Conservation (phyloP, 2,329 filamentous ascomycete genomes). For the Pseudogymnoascus sp. region DNA sequence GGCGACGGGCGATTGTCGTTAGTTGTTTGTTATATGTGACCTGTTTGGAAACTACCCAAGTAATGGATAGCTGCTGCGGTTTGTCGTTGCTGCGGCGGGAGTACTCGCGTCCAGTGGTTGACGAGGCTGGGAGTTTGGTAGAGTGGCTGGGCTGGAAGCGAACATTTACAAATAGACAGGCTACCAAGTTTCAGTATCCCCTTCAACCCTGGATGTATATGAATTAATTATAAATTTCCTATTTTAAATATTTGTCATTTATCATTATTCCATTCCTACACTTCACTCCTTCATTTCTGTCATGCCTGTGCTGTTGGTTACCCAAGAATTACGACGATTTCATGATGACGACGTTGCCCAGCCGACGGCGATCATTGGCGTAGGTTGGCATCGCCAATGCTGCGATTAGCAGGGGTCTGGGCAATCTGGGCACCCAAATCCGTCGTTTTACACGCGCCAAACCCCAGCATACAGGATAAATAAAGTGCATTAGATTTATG, state of each 20-base stretch:
- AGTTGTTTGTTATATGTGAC: neutral
- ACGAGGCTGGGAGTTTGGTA: neutral
- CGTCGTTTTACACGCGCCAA: neutral
- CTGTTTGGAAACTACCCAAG: neutral
- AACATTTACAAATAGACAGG: neutral
- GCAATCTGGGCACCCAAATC: neutral
- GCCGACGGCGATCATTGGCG: neutral
- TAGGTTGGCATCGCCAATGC: neutral
- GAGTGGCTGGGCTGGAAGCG: slow-evolving; percentile 1
- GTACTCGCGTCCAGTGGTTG: neutral
- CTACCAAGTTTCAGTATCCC: neutral
- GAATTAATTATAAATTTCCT: neutral
- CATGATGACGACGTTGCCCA: neutral
- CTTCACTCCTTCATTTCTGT: neutral
- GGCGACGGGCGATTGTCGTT: neutral
- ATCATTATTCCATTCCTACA: neutral
- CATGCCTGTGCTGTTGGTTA: neutral
- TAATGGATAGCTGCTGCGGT: neutral
- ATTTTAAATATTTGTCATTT: neutral
- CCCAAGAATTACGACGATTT: neutral
- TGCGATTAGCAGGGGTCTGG: neutral
- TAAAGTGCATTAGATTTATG: neutral
- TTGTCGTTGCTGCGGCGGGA: neutral
- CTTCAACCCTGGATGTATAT: neutral
- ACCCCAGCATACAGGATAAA: neutral